Percentiles rank a stretch among this genome's conserved stretches.
Conservation (phyloP, 2,329 filamentous ascomycete species). For the Claviceps spartinae region DNA sequence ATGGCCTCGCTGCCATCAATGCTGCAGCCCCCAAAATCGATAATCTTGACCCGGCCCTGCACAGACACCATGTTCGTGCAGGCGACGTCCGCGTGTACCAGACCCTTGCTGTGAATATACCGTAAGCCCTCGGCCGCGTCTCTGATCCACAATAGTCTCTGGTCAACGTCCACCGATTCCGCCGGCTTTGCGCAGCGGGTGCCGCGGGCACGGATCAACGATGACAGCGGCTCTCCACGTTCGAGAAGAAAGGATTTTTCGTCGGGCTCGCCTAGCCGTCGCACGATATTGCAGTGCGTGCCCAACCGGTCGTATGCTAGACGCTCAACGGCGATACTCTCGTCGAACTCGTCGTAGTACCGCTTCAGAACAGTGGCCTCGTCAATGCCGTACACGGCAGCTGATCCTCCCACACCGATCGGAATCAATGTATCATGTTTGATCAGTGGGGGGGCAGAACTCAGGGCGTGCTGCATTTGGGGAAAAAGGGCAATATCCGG, state of each 20-base stretch:
- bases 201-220: background rate
- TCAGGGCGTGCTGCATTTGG: too few relatives aligned
- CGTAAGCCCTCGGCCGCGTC: conserved; percentile 1
- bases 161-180: background rate
- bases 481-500: too few relatives aligned
- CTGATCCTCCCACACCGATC: conserved; percentile 3
- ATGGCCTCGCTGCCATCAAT: conserved; percentile 4
- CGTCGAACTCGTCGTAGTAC: conserved; percentile 4
- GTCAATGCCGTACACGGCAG: conserved; percentile 5
- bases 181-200: too few relatives aligned
- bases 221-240: conserved; percentile 2
- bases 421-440: background rate
- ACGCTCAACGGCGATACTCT: conserved; percentile 2
- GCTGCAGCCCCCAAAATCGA: conserved; percentile 5
- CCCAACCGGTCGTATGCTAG: conserved; percentile 3
- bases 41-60: conserved; percentile 1
- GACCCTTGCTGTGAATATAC: conserved; percentile 3
- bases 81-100: conserved; percentile 5
- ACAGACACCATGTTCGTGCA: conserved; percentile 5
- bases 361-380: conserved; percentile 4
- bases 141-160: conserved; percentile 3
- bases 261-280: conserved; percentile 1
- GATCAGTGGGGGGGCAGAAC: too few relatives aligned
- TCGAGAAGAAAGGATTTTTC: conserved; percentile 4
- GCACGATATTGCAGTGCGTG: conserved; percentile 3